Conservation (phyloP, 352 stramenopile species). For the Pythium vanterpoolii region DNA sequence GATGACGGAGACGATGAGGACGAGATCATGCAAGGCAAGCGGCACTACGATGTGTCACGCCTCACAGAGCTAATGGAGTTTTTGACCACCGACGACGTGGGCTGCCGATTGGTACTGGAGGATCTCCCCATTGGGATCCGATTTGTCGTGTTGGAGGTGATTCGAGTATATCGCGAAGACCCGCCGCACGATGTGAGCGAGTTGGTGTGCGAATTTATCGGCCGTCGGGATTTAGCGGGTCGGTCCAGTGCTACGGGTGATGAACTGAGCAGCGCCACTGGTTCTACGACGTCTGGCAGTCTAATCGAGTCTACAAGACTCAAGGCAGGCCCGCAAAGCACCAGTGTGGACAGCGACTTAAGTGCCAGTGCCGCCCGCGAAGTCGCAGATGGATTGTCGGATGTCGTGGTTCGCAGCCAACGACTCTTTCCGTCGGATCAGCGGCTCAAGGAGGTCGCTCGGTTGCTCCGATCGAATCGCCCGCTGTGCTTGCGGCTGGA, state of each 20-base stretch:
- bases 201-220: slow-evolving; percentile 53
- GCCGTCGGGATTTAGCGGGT: slow-evolving; percentile 55
- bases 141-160: slow-evolving; percentile 54
- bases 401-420: slow-evolving; percentile 51
- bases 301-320: slow-evolving; percentile 16
- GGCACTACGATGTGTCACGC: slow-evolving; percentile 1
- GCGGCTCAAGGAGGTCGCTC: slow-evolving; percentile 78
- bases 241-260: background rate
- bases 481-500: slow-evolving; percentile 72
- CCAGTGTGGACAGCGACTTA: background rate
- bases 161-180: slow-evolving; percentile 53
- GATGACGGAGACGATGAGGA: slow-evolving; percentile 8
- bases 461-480: slow-evolving; percentile 71
- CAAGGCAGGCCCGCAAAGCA: background rate
- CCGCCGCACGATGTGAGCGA: slow-evolving; percentile 55
- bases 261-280: background rate
- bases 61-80: slow-evolving; percentile 48
- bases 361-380: background rate
- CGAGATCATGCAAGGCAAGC: background rate
- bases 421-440: slow-evolving; percentile 68
- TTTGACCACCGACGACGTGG: slow-evolving; percentile 33
- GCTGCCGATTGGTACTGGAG: slow-evolving; percentile 35
- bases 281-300: slow-evolving; percentile 5
- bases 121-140: slow-evolving; percentile 60
- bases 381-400: slow-evolving; percentile 62